Conservation (phyloP, 345 rosid species). For the Pugionium dolabratum region DNA sequence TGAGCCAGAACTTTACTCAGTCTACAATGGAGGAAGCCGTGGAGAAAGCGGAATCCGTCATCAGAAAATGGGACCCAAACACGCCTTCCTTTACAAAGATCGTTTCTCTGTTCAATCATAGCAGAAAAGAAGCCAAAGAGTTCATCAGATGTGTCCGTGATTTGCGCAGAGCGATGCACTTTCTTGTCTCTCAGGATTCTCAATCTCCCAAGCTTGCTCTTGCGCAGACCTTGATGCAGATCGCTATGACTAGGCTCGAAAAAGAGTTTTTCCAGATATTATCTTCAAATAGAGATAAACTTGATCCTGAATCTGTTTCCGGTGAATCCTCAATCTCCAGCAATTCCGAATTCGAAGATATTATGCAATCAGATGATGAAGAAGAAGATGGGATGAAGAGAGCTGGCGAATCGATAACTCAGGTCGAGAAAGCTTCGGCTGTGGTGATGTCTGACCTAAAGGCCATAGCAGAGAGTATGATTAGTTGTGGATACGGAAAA, state of each 20-base stretch:
- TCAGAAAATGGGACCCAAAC: conserved; percentile 60
- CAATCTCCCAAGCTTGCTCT: conserved; percentile 52
- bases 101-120: conserved; percentile 46
- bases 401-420: conserved; percentile 43
- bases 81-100: conserved; percentile 44
- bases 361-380: conserved; percentile 23
- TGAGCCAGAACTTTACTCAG: conserved; percentile 40
- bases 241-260: conserved; percentile 67
- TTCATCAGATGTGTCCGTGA: conserved; percentile 47
- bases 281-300: conserved; percentile 45
- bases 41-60: conserved; percentile 49
- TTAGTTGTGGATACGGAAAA: conserved; percentile 66
- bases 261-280: conserved; percentile 56
- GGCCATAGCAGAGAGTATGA: conserved; percentile 76
- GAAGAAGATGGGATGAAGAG: conserved; percentile 41
- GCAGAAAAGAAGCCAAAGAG: conserved; percentile 54
- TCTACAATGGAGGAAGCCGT: conserved; percentile 51
- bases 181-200: conserved; percentile 46
- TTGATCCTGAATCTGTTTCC: conserved; percentile 59
- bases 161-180: conserved; percentile 60
- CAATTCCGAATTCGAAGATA: conserved; percentile 39
- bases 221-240: conserved; percentile 63
- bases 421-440: conserved; percentile 46
- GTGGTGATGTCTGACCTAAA: conserved; percentile 61
- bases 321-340: conserved; percentile 51